These are phyloP conservation scores for Selenicereus undatus DNA, from an alignment of 148 eudicot genomes.

Conservation along the genomic window DNA sequence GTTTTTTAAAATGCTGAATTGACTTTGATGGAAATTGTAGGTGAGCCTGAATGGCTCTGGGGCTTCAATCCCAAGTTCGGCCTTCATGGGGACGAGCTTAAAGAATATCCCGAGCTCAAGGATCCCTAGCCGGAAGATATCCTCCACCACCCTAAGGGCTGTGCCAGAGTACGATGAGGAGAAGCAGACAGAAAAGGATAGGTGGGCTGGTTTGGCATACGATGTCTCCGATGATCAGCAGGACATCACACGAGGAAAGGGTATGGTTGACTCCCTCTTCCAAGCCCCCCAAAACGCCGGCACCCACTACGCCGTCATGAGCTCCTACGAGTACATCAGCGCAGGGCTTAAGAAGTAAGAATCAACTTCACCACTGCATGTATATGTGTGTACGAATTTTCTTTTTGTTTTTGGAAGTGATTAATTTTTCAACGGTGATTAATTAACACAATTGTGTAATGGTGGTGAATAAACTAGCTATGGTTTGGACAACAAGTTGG, in stretches of 20 bases:
- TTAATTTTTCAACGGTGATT: neutral
- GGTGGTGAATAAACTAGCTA: slow-evolving; percentile 27
- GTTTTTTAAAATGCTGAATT: too few species aligned
- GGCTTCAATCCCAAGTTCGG: slow-evolving; percentile 47
- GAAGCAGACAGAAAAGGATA: slow-evolving; percentile 55
- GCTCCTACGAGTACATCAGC: slow-evolving; percentile 63
- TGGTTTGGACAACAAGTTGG: slow-evolving; percentile 67
- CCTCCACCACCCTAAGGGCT: slow-evolving; percentile 34
- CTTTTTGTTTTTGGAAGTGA: neutral
- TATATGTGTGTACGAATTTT: neutral
- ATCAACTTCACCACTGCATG: neutral
- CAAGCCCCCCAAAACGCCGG: slow-evolving; percentile 64
- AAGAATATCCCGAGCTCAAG: slow-evolving; percentile 48
- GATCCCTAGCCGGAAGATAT: slow-evolving; percentile 26
- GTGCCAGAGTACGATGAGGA: slow-evolving; percentile 38
- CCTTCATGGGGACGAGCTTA: slow-evolving; percentile 57
- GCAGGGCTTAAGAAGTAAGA: slow-evolving; percentile 47
- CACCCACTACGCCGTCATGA: slow-evolving; percentile 61
- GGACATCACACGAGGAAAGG: slow-evolving; percentile 81
- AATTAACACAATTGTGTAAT: neutral
- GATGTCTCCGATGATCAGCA: slow-evolving; percentile 79
- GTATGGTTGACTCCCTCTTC: slow-evolving; percentile 70
- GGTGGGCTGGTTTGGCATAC: slow-evolving; percentile 50
- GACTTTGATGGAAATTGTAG: slow-evolving; percentile 25
- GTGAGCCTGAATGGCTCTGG: slow-evolving; percentile 60